Evolutionary conservation across 2,329 filamentous ascomycete species (phyloP).

Genomic region (Pseudogymnoascus sp.): DNA sequence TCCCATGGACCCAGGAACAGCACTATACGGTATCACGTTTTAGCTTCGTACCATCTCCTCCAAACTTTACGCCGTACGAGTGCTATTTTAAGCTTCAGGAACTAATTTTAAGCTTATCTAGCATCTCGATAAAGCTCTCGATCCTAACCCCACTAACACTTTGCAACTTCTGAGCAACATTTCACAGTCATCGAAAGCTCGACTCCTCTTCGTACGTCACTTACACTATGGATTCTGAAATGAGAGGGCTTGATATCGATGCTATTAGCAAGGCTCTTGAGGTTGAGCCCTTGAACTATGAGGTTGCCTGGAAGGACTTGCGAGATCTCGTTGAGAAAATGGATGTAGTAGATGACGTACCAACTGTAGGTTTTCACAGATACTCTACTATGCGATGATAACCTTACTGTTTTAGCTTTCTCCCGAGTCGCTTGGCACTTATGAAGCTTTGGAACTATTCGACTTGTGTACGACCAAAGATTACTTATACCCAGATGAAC

Average conservation of each 20-base stretch:
- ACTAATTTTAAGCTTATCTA: background rate
- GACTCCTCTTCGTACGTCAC: background rate
- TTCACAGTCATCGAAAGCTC: background rate
- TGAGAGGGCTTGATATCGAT: background rate
- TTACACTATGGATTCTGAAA: background rate
- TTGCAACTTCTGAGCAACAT: background rate
- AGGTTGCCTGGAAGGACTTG: background rate
- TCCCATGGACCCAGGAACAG: background rate
- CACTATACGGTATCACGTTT: background rate
- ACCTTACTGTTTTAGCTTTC: no score
- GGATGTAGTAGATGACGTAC: no score
- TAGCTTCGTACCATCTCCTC: background rate
- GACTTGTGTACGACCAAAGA: background rate
- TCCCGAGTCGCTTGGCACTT: no score
- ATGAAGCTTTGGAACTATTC: conserved; percentile 4
- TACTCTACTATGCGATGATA: no score
- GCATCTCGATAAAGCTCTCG: background rate
- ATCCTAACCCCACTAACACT: background rate
- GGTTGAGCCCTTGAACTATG: background rate
- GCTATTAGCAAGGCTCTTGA: background rate
- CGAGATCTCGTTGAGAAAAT: background rate
- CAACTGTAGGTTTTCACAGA: no score
- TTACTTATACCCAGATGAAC: background rate
- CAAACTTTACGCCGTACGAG: background rate
- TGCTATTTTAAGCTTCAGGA: background rate